phyloP scores from a whole-genome alignment of 345 rosid genomes.

The Hibiscus mutabilis region DNA sequence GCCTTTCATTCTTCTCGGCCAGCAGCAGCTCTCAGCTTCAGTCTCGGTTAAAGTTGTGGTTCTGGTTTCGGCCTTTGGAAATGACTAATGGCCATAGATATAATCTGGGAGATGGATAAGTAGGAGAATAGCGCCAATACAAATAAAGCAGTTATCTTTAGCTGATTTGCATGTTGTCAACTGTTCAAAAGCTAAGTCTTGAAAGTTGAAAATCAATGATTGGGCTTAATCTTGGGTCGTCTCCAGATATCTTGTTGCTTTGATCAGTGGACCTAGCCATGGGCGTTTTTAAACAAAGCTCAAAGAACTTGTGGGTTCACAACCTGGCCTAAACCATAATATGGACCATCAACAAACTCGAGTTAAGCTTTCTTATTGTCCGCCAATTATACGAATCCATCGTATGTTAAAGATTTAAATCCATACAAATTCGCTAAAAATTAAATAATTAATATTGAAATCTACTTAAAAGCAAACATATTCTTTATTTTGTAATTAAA shows the following conservation, averaged over 20 bases:
- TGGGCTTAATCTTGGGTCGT: neutral
- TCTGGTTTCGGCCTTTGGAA: neutral
- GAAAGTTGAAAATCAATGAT: neutral
- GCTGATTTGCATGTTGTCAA: neutral
- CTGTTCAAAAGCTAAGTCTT: neutral
- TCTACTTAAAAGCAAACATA: too few relatives aligned
- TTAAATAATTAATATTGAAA: too few relatives aligned
- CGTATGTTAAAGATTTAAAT: too few relatives aligned
- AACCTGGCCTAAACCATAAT: neutral
- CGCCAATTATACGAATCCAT: too few relatives aligned
- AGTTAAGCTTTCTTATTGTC: too few relatives aligned
- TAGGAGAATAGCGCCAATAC: slow-evolving; percentile 6
- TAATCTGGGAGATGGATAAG: neutral
- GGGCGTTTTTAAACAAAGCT: neutral
- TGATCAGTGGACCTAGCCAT: neutral
- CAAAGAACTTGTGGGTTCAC: neutral
- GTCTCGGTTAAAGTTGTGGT: slow-evolving; percentile 5
- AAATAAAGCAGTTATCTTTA: neutral
- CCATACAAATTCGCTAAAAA: too few relatives aligned
- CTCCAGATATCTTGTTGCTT: neutral
- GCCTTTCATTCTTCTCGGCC: slow-evolving; percentile 40
- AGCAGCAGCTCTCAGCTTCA: neutral
- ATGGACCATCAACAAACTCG: too few relatives aligned
- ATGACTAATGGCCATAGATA: neutral
- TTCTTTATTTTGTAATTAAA: too few relatives aligned